Evolutionary conservation across 192 early-diverging fungal genomes (phyloP), one percentile per base, ranked within the genome.

Genomic region (Dissophora ornata): DNA sequence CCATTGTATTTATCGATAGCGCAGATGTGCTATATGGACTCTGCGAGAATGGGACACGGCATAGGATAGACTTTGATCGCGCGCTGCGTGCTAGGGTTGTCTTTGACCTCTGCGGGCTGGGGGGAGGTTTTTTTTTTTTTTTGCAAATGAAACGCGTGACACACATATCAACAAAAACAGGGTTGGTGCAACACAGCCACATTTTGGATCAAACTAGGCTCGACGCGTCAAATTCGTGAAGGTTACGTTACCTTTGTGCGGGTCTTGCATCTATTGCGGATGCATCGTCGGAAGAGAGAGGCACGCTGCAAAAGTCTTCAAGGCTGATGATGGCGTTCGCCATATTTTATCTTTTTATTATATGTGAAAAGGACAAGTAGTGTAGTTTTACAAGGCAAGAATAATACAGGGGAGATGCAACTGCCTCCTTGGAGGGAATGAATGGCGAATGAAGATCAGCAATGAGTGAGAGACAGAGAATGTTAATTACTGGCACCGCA

Each of bases 1-100:
- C 32, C 22, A 12, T 24, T 2, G 33, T 63, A 25, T 34, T 8
- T 33, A 52, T 29, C 34, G 57, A 21, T 42, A 50, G 48, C 12
- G 12, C 10, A 1, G 60, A 12, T 34, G 22, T 6, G 5, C 12
- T 38, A 10, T 71, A 71, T 1, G 69, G 69, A 42, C 69, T 71
- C 28, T 71, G 53, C 12, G 69, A 63, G 61, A 71, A 63, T 9
- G 61, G 69, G 13, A 71, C 61, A 12, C 69, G 45, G 25, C 19
- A 58, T 24, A 62, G 32, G 28, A 21, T 56, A 1, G 63, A 54
- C 26, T 47, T 66, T 42, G 63, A 32, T 18, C 63, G 51, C n/a
- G 34, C n/a, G 32, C 36, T 51, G 22, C 38, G 55, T 38, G 30
- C 18, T 1, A 62, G 19, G 7, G 19, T 49, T 13, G 54, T 58